A percentile compares a stretch with the other conserved stretches of the same genome.
Conservation (phyloP, 345 rosid species). For the Lepidium didymum region DNA sequence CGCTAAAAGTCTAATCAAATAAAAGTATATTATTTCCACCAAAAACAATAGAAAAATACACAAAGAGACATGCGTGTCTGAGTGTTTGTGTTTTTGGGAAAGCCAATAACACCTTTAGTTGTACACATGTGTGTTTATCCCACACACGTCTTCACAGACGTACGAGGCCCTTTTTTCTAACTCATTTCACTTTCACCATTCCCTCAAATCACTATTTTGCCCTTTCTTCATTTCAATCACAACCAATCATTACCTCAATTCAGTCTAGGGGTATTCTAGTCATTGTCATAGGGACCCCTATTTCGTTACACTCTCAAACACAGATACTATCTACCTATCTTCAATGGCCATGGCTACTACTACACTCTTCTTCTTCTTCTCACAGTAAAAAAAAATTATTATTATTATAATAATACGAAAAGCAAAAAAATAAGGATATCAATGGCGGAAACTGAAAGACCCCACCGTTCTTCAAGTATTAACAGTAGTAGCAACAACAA, state of each 20-base stretch:
- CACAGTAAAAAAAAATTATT: conserved; percentile 26
- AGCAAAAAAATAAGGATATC: neutral
- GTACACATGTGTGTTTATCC: conserved; percentile 23
- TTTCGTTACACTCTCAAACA: conserved; percentile 5
- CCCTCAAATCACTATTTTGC: neutral
- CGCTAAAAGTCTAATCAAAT: conserved; percentile 6
- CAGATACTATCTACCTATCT: neutral
- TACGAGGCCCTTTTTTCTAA: conserved; percentile 18
- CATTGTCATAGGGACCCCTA: neutral
- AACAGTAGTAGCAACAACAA: conserved; percentile 25
- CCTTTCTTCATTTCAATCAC: neutral
- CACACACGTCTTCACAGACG: conserved; percentile 3
- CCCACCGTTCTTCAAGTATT: conserved; percentile 58
- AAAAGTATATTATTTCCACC: neutral
- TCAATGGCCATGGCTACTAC: conserved; percentile 1
- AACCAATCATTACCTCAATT: neutral
- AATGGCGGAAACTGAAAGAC: conserved; percentile 66
- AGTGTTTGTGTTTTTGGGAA: conserved; percentile 32
- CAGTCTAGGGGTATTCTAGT: conserved; percentile 8
- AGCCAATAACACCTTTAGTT: conserved; percentile 15
- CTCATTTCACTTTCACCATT: conserved; percentile 12
- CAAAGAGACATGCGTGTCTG: conserved; percentile 33
- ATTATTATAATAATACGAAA: too few species aligned
- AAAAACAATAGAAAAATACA: neutral
- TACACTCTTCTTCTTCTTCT: neutral